These are phyloP conservation scores for Turritis glabra DNA, from an alignment of 345 rosid species.

Conservation along the genomic window DNA sequence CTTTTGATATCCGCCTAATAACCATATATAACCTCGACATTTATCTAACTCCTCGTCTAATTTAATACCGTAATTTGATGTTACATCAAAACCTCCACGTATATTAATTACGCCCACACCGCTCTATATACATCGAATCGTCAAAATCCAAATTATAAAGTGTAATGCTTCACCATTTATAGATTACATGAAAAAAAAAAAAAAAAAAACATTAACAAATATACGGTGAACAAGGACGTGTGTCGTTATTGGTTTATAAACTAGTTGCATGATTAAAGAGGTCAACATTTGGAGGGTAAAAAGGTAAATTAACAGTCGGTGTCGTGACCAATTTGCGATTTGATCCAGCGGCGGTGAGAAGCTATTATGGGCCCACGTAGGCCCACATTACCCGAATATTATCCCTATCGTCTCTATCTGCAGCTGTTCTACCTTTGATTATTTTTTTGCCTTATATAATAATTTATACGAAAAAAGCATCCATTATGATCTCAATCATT, in stretches of 20 bases:
- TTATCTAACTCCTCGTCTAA: conserved; percentile 44
- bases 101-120: conserved; percentile 25
- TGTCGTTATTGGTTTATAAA: conserved; percentile 4
- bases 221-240: conserved; percentile 25
- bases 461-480: conserved; percentile 31
- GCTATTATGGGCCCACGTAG: conserved; percentile 47
- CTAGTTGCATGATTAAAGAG: conserved; percentile 39
- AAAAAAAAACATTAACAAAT: background rate
- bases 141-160: background rate
- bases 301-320: conserved; percentile 21
- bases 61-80: conserved; percentile 39
- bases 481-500: conserved; percentile 44
- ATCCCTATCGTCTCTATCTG: conserved; percentile 68
- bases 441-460: conserved; percentile 3
- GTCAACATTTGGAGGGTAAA: conserved; percentile 43
- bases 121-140: background rate
- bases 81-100: conserved; percentile 27
- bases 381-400: conserved; percentile 34
- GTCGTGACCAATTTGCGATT: conserved; percentile 17
- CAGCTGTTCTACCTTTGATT: conserved; percentile 44
- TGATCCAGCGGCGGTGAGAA: conserved; percentile 51
- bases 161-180: conserved; percentile 24
- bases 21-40: conserved; percentile 47
- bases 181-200: background rate
- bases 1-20: conserved; percentile 43